Evolutionary conservation across 768 basidiomycete species (phyloP).

Genomic region (Trametes maxima): DNA sequence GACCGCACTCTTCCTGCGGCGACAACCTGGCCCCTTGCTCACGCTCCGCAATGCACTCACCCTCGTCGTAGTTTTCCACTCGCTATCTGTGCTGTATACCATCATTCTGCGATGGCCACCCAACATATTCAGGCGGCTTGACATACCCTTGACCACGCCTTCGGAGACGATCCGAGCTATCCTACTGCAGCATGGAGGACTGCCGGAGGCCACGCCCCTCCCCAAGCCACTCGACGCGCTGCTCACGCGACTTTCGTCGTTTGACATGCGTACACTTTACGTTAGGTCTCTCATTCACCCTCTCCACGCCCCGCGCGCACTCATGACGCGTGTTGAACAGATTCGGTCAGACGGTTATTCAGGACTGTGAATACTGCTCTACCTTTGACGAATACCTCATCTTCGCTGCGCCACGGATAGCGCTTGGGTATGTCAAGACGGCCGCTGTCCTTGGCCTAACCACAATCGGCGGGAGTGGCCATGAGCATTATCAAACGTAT

Average conservation of each 20-base stretch:
- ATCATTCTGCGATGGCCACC: slow-evolving; percentile 52
- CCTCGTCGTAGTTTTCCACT: slow-evolving; percentile 49
- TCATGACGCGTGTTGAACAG: slow-evolving; percentile 37
- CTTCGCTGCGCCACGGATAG: slow-evolving; percentile 54
- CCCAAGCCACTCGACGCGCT: slow-evolving; percentile 53
- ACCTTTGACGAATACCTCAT: slow-evolving; percentile 61
- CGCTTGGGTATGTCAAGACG: slow-evolving; percentile 63
- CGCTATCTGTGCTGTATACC: slow-evolving; percentile 50
- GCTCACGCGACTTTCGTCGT: slow-evolving; percentile 55
- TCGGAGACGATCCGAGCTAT: slow-evolving; percentile 52
- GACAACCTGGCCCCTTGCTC: slow-evolving; percentile 10
- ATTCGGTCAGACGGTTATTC: slow-evolving; percentile 67
- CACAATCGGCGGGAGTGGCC: slow-evolving; percentile 44
- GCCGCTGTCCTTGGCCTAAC: slow-evolving; percentile 53
- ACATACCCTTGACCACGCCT: slow-evolving; percentile 55
- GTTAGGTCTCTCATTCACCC: slow-evolving; percentile 47
- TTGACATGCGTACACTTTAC: slow-evolving; percentile 61
- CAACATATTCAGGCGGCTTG: slow-evolving; percentile 63
- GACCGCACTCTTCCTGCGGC: slow-evolving; percentile 20
- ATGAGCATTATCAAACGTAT: slow-evolving; percentile 46
- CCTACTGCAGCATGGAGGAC: slow-evolving; percentile 46
- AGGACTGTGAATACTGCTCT: slow-evolving; percentile 67
- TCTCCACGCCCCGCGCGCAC: not conserved
- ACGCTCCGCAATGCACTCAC: slow-evolving; percentile 36
- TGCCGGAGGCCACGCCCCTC: slow-evolving; percentile 32